Evolutionary conservation across 208 protist genomes (phyloP).

Genomic region (Trypanosoma platydactyli): DNA sequence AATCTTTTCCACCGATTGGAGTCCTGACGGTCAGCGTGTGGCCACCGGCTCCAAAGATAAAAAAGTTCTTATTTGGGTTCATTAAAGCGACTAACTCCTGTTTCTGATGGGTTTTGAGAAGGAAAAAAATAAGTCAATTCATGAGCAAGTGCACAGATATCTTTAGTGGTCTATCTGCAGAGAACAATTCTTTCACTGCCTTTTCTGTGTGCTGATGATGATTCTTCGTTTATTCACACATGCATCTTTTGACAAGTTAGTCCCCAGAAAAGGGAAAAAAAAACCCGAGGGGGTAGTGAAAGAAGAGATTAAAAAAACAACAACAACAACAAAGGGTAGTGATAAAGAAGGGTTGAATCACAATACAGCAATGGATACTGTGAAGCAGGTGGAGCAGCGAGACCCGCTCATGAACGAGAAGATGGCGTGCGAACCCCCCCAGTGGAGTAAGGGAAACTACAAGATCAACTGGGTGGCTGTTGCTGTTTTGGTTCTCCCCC

Average conservation of each 20-base stretch:
- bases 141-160: too few species aligned
- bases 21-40: conserved; percentile 95
- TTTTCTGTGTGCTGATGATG: too few species aligned
- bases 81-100: conserved; percentile 44
- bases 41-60: conserved; percentile 97
- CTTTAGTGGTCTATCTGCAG: too few species aligned
- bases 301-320: too few species aligned
- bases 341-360: conserved; percentile 6
- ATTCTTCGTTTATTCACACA: too few species aligned
- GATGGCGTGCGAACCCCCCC: conserved; percentile 42
- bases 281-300: too few species aligned
- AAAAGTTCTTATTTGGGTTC: conserved; percentile 88
- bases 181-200: too few species aligned
- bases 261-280: too few species aligned
- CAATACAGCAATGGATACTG: conserved; percentile 1
- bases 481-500: conserved; percentile 59
- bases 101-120: background rate
- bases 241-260: too few species aligned
- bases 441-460: conserved; percentile 62
- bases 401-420: conserved; percentile 29
- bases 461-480: conserved; percentile 81
- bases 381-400: background rate
- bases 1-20: conserved; percentile 97
- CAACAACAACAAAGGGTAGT: too few species aligned
- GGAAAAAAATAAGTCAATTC: too few species aligned